These are phyloP conservation scores for Beauveria rudraprayagi DNA, from an alignment of 2,329 filamentous ascomycete species.

Conservation along the genomic window DNA sequence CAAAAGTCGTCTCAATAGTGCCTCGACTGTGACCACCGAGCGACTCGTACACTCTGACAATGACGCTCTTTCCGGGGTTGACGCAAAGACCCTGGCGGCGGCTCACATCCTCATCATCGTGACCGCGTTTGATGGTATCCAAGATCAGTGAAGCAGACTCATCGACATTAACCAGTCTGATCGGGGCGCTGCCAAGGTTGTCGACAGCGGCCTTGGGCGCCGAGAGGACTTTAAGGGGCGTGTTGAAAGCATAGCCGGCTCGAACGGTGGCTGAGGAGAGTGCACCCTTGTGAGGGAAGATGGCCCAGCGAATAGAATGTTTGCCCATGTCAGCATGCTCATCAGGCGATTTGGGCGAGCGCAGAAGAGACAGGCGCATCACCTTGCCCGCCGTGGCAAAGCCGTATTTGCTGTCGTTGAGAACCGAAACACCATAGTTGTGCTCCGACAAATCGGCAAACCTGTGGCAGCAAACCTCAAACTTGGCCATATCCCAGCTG, in stretches of 20 bases:
- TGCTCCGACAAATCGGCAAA: constrained; percentile 86
- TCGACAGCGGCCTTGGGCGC: constrained; percentile 21
- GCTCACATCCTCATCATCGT: constrained; percentile 71
- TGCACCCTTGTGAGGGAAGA: constrained; percentile 71
- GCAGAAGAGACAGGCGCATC: constrained; percentile 82
- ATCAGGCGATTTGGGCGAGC: constrained; percentile 87
- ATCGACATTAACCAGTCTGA: constrained; percentile 57
- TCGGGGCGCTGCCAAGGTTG: constrained; percentile 32
- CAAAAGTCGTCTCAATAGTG: constrained; percentile 57
- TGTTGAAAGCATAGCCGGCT: constrained; percentile 86
- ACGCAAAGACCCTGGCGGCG: constrained; percentile 51
- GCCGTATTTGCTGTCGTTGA: constrained; percentile 94
- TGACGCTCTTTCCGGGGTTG: constrained; percentile 67
- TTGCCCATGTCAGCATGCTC: constrained; percentile 89
- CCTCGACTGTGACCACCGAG: constrained; percentile 74
- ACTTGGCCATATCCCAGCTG: constrained; percentile 94
- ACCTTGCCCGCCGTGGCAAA: constrained; percentile 83
- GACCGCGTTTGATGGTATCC: constrained; percentile 88
- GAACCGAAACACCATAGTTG: constrained; percentile 81
- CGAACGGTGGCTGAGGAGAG: constrained; percentile 68
- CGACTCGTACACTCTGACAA: constrained; percentile 81
- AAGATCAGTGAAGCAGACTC: constrained; percentile 59
- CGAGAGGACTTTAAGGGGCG: constrained; percentile 48
- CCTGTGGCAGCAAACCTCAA: constrained; percentile 93
- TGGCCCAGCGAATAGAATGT: constrained; percentile 82